A percentile compares a stretch with the other conserved stretches of the same genome.
Conservation (phyloP, 345 rosid genomes). For the Firmiana major region DNA sequence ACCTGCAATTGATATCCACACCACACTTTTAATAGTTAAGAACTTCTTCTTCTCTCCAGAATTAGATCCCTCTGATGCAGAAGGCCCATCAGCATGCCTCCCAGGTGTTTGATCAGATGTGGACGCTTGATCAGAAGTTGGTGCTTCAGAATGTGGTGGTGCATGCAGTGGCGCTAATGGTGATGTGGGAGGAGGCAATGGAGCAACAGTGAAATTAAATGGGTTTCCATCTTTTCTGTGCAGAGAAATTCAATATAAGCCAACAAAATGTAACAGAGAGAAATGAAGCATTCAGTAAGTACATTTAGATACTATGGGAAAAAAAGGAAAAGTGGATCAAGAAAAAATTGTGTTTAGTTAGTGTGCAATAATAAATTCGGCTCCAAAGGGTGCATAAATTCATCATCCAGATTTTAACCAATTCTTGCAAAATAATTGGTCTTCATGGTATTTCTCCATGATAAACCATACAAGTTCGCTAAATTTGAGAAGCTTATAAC, state of each 20-base stretch:
- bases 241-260: conserved; percentile 17
- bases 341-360: not conserved
- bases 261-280: not conserved
- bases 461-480: not conserved
- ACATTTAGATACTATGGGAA: not conserved
- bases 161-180: conserved; percentile 39
- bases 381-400: not conserved
- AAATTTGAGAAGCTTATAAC: not conserved
- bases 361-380: not conserved
- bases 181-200: conserved; percentile 50
- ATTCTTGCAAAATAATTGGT: not conserved
- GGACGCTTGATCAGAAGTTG: conserved; percentile 34
- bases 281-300: not conserved
- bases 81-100: conserved; percentile 56
- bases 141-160: conserved; percentile 29
- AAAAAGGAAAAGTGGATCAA: not conserved
- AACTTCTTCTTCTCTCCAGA: conserved; percentile 37
- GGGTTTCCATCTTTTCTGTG: conserved; percentile 84
- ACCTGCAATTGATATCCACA: conserved; percentile 75
- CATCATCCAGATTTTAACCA: conserved; percentile 1
- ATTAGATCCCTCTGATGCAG: conserved; percentile 47
- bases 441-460: not conserved
- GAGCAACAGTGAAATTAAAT: conserved; percentile 55
- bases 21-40: conserved; percentile 48
- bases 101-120: conserved; percentile 41